phyloP scores from a whole-genome alignment of 345 rosid genomes.

The Eucalyptus polyanthemos region DNA sequence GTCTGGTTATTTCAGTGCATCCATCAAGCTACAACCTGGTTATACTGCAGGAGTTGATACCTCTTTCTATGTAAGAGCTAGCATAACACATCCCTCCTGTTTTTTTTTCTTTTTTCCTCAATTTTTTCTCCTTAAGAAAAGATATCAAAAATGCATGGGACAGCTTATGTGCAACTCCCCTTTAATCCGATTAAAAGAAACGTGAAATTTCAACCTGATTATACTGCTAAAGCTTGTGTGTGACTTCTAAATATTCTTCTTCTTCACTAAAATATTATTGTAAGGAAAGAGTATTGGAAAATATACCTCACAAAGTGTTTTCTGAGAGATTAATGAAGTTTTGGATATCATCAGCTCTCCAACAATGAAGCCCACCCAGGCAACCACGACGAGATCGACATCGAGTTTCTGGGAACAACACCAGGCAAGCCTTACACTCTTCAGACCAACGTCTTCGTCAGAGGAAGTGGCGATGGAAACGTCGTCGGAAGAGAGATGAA shows the following conservation, averaged over 20 bases:
- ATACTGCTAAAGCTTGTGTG: neutral
- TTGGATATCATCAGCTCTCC: conserved; percentile 43
- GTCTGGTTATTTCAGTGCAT: conserved; percentile 82
- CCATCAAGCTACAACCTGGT: conserved; percentile 77
- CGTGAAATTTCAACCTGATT: neutral
- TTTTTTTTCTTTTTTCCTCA: neutral
- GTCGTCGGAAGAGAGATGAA: conserved; percentile 67
- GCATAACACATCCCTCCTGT: neutral
- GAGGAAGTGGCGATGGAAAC: conserved; percentile 85
- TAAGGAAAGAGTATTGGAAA: neutral
- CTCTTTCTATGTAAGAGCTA: conserved; percentile 52
- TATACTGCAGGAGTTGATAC: conserved; percentile 95
- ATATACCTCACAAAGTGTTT: neutral
- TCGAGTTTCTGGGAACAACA: conserved; percentile 82
- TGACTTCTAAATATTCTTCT: neutral
- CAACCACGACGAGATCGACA: conserved; percentile 80
- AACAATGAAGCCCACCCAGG: conserved; percentile 78
- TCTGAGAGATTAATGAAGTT: neutral
- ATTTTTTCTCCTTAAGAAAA: neutral
- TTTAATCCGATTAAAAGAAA: neutral
- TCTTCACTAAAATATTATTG: neutral
- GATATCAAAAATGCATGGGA: neutral
- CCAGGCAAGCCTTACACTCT: conserved; percentile 61
- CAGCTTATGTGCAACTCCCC: neutral
- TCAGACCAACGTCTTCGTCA: conserved; percentile 82